These are phyloP conservation scores for Biscogniauxia mediterranea DNA, from an alignment of 2,329 filamentous ascomycete species.

Conservation along the genomic window DNA sequence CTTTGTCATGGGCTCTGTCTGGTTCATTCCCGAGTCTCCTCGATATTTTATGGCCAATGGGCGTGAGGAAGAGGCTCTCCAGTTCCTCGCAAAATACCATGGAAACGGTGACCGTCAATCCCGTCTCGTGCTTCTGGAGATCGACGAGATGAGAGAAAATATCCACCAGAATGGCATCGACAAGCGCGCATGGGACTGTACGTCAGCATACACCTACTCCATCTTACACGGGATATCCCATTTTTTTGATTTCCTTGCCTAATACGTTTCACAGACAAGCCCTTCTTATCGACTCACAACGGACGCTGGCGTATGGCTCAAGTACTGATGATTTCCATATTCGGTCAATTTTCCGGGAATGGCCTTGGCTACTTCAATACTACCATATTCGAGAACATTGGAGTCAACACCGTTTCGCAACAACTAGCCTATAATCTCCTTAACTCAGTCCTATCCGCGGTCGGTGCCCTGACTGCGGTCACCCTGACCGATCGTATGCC, in stretches of 20 bases:
- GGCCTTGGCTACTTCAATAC: constrained; percentile 52
- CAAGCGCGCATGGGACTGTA: constrained; percentile 47
- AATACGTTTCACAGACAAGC: constrained; percentile 36
- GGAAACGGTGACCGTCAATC: constrained; percentile 40
- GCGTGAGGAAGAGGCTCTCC: constrained; percentile 39
- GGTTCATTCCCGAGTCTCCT: constrained; percentile 42
- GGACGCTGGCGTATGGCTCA: constrained; percentile 48
- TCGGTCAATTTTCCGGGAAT: constrained; percentile 51
- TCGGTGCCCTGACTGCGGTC: constrained; percentile 45
- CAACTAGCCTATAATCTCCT: constrained; percentile 48
- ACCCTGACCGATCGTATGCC: constrained; percentile 44
- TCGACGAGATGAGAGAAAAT: constrained; percentile 42
- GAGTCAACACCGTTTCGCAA: constrained; percentile 34
- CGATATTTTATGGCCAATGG: constrained; percentile 43
- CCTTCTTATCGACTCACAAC: constrained; percentile 42
- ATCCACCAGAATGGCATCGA: constrained; percentile 46
- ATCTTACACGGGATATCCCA: background rate
- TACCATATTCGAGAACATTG: constrained; percentile 43
- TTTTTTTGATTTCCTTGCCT: background rate
- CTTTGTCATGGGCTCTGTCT: constrained; percentile 37
- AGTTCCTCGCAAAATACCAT: constrained; percentile 43
- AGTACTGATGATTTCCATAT: constrained; percentile 50
- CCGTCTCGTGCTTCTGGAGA: constrained; percentile 39
- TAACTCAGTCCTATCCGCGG: constrained; percentile 44
- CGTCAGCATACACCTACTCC: constrained; percentile 13